A percentile compares a stretch with the other conserved stretches of the same genome.
phyloP scores from a whole-genome alignment of 164 flowering plant species.

The Aristolochia fimbriata region DNA sequence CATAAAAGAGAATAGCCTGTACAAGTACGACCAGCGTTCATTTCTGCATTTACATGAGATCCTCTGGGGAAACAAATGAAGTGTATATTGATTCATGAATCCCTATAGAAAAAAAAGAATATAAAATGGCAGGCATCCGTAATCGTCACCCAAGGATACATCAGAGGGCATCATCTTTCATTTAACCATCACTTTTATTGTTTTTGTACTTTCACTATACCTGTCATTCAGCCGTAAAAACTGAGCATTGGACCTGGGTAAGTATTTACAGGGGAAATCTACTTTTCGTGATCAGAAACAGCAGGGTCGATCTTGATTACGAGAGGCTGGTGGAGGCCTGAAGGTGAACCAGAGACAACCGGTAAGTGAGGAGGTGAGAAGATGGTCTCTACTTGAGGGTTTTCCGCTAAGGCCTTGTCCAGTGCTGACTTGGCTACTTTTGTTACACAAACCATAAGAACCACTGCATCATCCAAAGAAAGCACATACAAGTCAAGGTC shows the following conservation, averaged over 20 bases:
- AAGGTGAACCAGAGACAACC: conserved; percentile 20
- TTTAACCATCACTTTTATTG: no score
- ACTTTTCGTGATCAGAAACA: conserved; percentile 40
- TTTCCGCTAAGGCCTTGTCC: conserved; percentile 84
- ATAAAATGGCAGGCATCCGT: no score
- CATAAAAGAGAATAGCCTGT: no score
- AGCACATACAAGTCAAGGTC: background rate
- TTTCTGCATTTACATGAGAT: no score
- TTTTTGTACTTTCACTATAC: no score
- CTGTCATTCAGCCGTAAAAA: no score
- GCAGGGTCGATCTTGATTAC: conserved; percentile 53
- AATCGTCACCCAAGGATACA: no score
- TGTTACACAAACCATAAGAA: conserved; percentile 52
- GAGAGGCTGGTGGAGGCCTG: conserved; percentile 65
- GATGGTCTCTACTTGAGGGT: conserved; percentile 37
- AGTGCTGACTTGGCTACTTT: conserved; percentile 76
- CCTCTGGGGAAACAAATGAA: no score
- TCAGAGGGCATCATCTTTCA: no score
- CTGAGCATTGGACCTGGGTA: background rate
- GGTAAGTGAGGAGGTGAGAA: conserved; percentile 37
- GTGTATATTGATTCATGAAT: no score
- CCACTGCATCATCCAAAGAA: conserved; percentile 27
- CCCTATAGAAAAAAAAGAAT: no score
- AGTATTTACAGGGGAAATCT: conserved; percentile 32
- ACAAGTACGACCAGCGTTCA: no score